phyloP scores from a whole-genome alignment of 2,329 filamentous ascomycete species.

The Cladosporium oxysporum region DNA sequence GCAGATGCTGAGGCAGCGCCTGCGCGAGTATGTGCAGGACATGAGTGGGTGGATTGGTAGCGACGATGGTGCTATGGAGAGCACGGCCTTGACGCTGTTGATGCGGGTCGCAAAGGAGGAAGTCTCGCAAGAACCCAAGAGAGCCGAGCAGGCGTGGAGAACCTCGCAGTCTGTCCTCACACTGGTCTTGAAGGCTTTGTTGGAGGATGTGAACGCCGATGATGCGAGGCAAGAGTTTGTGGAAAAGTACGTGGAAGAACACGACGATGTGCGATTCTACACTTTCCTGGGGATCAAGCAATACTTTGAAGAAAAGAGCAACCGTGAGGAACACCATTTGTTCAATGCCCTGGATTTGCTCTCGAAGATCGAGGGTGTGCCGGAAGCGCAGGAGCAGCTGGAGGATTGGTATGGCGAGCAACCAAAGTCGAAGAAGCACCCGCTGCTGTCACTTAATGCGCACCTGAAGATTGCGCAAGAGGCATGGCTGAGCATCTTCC shows the following conservation, averaged over 20 bases:
- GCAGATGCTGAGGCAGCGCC: slow-evolving; percentile 75
- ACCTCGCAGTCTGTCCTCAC: slow-evolving; percentile 59
- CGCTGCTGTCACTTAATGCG: slow-evolving; percentile 63
- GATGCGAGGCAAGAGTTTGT: slow-evolving; percentile 71
- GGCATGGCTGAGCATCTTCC: slow-evolving; percentile 80
- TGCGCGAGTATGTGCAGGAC: slow-evolving; percentile 61
- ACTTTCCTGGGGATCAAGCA: slow-evolving; percentile 75
- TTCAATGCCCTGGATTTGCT: slow-evolving; percentile 64
- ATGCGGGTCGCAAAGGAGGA: slow-evolving; percentile 87
- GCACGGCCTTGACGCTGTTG: slow-evolving; percentile 71
- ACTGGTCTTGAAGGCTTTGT: slow-evolving; percentile 62
- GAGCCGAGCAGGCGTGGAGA: slow-evolving; percentile 67
- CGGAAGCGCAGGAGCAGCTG: slow-evolving; percentile 65
- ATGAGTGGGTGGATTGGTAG: slow-evolving; percentile 62
- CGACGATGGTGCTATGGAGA: slow-evolving; percentile 62
- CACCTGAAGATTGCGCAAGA: slow-evolving; percentile 82
- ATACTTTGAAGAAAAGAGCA: slow-evolving; percentile 27
- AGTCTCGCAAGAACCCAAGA: slow-evolving; percentile 53
- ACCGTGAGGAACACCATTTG: slow-evolving; percentile 46
- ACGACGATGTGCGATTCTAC: slow-evolving; percentile 82
- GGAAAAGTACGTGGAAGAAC: slow-evolving; percentile 75
- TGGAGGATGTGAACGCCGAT: slow-evolving; percentile 59
- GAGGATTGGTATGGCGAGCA: slow-evolving; percentile 67
- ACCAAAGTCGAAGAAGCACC: slow-evolving; percentile 68
- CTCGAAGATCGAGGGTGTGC: slow-evolving; percentile 68